Evolutionary conservation across 805 yeast species (phyloP), one percentile per base, ranked within the genome.

Genomic region (Ogataea wickerhamii): DNA sequence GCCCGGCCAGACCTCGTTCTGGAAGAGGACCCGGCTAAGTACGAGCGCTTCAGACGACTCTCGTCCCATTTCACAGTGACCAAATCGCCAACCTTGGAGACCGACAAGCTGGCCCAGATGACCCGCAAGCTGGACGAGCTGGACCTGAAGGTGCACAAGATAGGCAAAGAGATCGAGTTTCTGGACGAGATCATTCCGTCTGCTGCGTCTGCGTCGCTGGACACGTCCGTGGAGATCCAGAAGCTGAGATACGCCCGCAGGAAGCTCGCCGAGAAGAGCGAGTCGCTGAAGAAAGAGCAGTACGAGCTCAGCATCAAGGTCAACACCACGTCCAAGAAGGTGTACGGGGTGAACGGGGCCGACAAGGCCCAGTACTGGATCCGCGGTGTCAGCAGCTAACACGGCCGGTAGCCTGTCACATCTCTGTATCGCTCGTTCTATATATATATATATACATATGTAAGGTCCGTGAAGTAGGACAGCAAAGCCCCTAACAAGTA

Each of bases 331-430:
- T 49, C 52, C 30, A 58, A 53, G 28, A 51, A 44, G 26, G 41
- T 59, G 8, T 53, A 58, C 40, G 65, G 64, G 16, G 48, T 36
- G 27, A 48, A 58, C 26, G 60, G 59, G 16, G 56, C 60, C 10
- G 60, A 56, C 34, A 68, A 70, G 61, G 76, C 77, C 57, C 75
- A 72, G 66, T 74, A 71, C 68, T 62, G 64, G 76, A 72, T 71
- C 56, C 72, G 78, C 66, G 76, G 77, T 55, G 71, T 68, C 66
- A 68, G 70, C 67, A 66, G 28, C 34, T 54, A 31, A 43, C n/a
- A 22, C 12, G 25, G 25, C 25, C 12, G 25, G 25, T 22, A 12
- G 25, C 12, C 8, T 22, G 25, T 22, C 12, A 22, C 8, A 8
- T 22, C 12, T 22, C 12, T 22, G 12, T 22, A 22, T 22, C 25